phyloP scores from a whole-genome alignment of 1,284 basidiomycete species.

The Ustilago crameri region DNA sequence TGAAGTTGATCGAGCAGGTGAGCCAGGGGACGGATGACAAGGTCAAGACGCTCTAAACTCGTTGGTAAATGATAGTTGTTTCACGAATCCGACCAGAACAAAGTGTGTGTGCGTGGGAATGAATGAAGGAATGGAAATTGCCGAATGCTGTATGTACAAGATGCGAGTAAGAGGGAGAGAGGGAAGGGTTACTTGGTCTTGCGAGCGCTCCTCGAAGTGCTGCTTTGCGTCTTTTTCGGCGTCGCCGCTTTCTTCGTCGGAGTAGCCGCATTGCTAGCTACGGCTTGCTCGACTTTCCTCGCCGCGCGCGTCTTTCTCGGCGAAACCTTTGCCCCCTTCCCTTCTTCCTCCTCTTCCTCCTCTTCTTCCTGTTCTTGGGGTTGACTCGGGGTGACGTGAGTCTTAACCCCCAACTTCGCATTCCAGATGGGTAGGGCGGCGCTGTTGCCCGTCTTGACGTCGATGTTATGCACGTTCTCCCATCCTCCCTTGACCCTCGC shows the following conservation, averaged over 20 bases:
- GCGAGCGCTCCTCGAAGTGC: not conserved
- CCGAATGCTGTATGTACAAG: no score
- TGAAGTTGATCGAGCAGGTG: constrained; percentile 35
- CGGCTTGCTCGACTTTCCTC: not conserved
- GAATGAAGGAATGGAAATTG: no score
- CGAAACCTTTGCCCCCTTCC: constrained; percentile 2
- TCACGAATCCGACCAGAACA: no score
- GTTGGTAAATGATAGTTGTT: no score
- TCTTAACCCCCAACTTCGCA: constrained; percentile 74
- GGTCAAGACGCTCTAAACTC: constrained; percentile 35
- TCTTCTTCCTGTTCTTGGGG: not conserved
- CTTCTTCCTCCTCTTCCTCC: constrained; percentile 5
- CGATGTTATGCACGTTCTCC: constrained; percentile 89
- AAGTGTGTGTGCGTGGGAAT: no score
- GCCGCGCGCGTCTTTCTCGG: not conserved
- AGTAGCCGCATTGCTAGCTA: not conserved
- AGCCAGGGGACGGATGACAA: constrained; percentile 34
- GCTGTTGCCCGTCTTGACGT: constrained; percentile 89
- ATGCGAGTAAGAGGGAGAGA: not conserved
- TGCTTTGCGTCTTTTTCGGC: not conserved
- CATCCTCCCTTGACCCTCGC: constrained; percentile 79
- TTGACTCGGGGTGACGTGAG: constrained; percentile 14
- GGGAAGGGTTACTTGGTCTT: not conserved
- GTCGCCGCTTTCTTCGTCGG: not conserved
- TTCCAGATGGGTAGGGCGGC: constrained; percentile 91